A percentile compares a stretch with the other conserved stretches of the same genome.
phyloP scores from a whole-genome alignment of 1,284 basidiomycete species.

The Austropuccinia psidii region DNA sequence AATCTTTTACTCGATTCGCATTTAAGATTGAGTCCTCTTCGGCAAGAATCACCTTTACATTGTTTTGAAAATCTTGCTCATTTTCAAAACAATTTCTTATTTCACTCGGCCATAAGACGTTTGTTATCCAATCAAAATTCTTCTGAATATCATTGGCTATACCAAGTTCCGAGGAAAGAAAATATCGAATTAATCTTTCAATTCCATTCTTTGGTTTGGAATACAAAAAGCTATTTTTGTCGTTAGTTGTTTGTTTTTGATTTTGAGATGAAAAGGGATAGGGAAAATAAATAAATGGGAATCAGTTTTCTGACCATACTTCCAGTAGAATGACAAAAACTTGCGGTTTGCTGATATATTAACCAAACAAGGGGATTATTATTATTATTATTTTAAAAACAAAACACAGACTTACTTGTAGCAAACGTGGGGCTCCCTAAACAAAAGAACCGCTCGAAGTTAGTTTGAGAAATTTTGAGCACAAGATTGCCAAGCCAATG shows the following conservation, averaged over 20 bases:
- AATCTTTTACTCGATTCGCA: slow-evolving; percentile 40
- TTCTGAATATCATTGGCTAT: slow-evolving; percentile 21
- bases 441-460: too few relatives aligned
- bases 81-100: slow-evolving; percentile 40
- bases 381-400: not conserved
- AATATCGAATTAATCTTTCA: slow-evolving; percentile 29
- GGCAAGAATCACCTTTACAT: slow-evolving; percentile 41
- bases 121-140: slow-evolving; percentile 37
- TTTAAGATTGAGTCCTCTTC: slow-evolving; percentile 43
- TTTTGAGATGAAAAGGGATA: too few relatives aligned
- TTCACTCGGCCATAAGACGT: slow-evolving; percentile 45
- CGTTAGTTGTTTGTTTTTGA: too few relatives aligned
- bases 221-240: slow-evolving; percentile 36
- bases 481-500: too few relatives aligned
- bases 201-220: slow-evolving; percentile 12
- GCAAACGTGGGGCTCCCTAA: slow-evolving; percentile 31
- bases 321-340: not conserved
- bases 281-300: too few relatives aligned
- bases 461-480: too few relatives aligned
- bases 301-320: too few relatives aligned
- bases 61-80: slow-evolving; percentile 36
- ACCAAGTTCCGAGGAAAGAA: slow-evolving; percentile 26
- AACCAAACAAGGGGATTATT: too few relatives aligned
- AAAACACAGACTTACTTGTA: slow-evolving; percentile 15
- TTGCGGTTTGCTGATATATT: too few relatives aligned